Percentiles rank a stretch among this genome's conserved stretches.
These are phyloP conservation scores for Claviceps paspali DNA, from an alignment of 2,329 filamentous ascomycete genomes.

Conservation along the genomic window DNA sequence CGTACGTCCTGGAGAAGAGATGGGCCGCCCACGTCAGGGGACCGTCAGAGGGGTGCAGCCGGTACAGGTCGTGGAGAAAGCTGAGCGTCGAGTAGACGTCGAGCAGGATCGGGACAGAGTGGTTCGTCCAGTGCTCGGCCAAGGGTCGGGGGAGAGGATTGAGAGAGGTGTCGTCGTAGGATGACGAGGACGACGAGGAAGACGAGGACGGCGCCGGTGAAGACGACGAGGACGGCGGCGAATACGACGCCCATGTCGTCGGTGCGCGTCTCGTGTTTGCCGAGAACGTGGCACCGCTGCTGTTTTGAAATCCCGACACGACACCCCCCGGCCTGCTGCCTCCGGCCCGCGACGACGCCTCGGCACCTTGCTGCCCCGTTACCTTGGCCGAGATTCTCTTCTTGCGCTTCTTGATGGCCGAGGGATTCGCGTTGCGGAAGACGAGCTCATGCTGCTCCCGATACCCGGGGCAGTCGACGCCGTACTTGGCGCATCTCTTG, in stretches of 20 bases:
- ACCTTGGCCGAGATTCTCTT: conserved; percentile 9
- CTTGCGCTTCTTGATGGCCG: conserved; percentile 16
- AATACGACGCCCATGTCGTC: background rate
- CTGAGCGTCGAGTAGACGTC: conserved; percentile 21
- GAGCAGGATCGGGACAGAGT: conserved; percentile 24
- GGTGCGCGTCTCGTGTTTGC: background rate
- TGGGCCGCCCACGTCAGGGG: conserved; percentile 25
- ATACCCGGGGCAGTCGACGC: conserved; percentile 23
- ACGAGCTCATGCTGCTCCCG: conserved; percentile 24
- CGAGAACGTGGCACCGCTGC: conserved; percentile 3
- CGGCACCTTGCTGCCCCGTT: background rate
- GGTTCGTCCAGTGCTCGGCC: conserved; percentile 22
- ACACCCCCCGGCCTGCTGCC: too few species aligned
- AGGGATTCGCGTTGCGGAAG: conserved; percentile 20
- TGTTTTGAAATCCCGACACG: conserved; percentile 4
- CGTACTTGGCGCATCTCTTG: conserved; percentile 26
- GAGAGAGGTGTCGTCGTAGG: conserved; percentile 2
- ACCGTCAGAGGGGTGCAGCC: conserved; percentile 13
- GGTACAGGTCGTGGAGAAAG: conserved; percentile 19
- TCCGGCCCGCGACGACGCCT: too few species aligned
- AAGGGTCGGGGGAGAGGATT: conserved; percentile 11
- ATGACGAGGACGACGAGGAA: too few species aligned
- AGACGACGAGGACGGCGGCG: background rate
- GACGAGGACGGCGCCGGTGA: background rate
- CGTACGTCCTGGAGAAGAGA: conserved; percentile 24